Conservation (phyloP, 2,329 filamentous ascomycete species). For the Venturia aucupariae region DNA sequence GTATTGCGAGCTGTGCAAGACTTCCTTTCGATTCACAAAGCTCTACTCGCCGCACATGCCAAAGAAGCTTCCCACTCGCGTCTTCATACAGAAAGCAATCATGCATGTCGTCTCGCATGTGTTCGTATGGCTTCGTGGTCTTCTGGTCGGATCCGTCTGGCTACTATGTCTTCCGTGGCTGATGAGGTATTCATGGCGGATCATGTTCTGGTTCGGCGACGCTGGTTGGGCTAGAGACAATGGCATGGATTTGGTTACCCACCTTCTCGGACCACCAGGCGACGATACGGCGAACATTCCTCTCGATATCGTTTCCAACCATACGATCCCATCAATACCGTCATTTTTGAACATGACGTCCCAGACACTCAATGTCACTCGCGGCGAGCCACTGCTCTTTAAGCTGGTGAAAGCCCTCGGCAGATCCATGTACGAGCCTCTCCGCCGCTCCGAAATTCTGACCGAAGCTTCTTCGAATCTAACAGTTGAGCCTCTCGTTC, state of each 20-base stretch:
- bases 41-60: conserved; percentile 95
- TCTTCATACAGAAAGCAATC: conserved; percentile 72
- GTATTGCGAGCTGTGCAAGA: conserved; percentile 98
- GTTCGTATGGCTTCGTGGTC: conserved; percentile 66
- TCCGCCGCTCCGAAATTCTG: conserved; percentile 8
- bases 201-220: conserved; percentile 90
- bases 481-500: conserved; percentile 25
- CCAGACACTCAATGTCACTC: conserved; percentile 33
- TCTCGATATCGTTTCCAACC: not conserved
- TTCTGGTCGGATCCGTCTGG: conserved; percentile 80
- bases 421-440: conserved; percentile 14
- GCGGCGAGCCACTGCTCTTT: conserved; percentile 37
- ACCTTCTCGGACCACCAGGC: not conserved
- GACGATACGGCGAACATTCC: not conserved
- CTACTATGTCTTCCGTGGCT: conserved; percentile 78
- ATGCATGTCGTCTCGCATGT: conserved; percentile 64
- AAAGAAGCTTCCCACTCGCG: conserved; percentile 62
- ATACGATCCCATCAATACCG: not conserved
- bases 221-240: conserved; percentile 50
- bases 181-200: conserved; percentile 86
- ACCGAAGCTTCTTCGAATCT: conserved; percentile 19
- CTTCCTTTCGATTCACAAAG: conserved; percentile 95
- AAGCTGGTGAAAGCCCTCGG: conserved; percentile 37
- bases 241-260: not conserved
- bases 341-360: conserved; percentile 23